Evolutionary conservation across 305 asterid genomes (phyloP), one percentile per base, ranked within the genome.

Genomic region (Plantago lanceolata): DNA sequence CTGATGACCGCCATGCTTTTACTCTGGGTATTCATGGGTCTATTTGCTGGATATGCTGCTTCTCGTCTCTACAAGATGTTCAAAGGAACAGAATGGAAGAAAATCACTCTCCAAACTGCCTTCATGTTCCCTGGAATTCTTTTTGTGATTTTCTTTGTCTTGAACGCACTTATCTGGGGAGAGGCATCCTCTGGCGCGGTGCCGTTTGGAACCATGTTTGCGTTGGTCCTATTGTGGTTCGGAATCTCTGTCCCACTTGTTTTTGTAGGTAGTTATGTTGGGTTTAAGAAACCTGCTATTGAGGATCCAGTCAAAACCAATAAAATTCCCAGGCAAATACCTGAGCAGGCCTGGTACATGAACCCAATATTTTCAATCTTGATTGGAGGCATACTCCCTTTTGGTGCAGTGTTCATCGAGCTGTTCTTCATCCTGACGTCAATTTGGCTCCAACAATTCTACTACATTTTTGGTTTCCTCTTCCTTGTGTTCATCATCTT

Each of bases 261-360:
- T 18, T 86, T 81, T 71, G 90, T 83, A 7, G 96, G 96, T 54
- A 76, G 90, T 70, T 89, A 86, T 28, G 78, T 89, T 7, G 96
- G 95, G 47, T 84, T 84, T 51, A 84, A 64, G 74, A 86, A 83
- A 77, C 86, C 93, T 5, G 86, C 90, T 29, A 78, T 84, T 28
- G 96, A 84, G 74, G 81, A 79, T 68, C 96, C 96, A 4, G 95
- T 89, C 73, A 90, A 85, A 80, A 90, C 97, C 31, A 89, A 89
- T 59, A 90, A 90, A 71, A 90, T 90, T 29, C 97, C 97, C 1
- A 77, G 97, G 81, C 97, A 90, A 63, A 79, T 90, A 70, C 97
- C 97, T 0, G 96, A 90, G 76, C 96, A 90, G 79, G 88, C 97
- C 14, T 90, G 96, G 97, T 90, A 85, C 81, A 90, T 90, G 97